phyloP scores from a whole-genome alignment of 1,139 yeast genomes.

The Pichia sp. region DNA sequence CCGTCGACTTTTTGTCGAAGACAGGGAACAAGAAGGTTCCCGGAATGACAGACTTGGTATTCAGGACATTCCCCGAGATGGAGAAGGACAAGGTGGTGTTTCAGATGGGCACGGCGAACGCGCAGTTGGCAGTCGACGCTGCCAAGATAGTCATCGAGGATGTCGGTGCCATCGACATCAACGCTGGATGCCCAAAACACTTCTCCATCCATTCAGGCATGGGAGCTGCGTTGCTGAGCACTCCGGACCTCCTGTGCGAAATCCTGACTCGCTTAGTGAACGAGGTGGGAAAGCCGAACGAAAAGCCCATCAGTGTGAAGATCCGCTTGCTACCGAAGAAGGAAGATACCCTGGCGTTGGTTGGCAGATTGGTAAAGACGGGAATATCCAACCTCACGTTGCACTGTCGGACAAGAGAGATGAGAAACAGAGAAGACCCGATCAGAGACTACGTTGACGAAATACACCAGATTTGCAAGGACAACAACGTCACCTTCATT shows the following conservation, averaged over 20 bases:
- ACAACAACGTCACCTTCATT: constrained; percentile 63
- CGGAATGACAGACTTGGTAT: constrained; percentile 44
- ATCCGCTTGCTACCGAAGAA: constrained; percentile 67
- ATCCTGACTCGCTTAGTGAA: constrained; percentile 66
- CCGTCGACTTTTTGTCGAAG: constrained; percentile 53
- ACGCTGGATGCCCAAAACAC: constrained; percentile 95
- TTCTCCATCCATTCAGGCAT: constrained; percentile 82
- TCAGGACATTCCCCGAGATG: constrained; percentile 62
- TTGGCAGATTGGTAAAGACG: constrained; percentile 62
- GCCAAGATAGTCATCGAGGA: constrained; percentile 75
- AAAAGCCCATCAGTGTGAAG: constrained; percentile 87
- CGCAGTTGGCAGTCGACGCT: constrained; percentile 83
- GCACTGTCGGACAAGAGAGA: constrained; percentile 83
- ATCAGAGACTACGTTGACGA: constrained; percentile 60
- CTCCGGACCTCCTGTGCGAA: constrained; percentile 71
- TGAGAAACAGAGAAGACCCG: constrained; percentile 86
- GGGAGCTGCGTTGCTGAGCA: constrained; percentile 89
- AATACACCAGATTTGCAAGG: constrained; percentile 58
- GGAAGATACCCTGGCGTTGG: constrained; percentile 58
- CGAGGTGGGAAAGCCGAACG: constrained; percentile 72
- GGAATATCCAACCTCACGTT: constrained; percentile 83
- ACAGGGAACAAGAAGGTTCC: constrained; percentile 38
- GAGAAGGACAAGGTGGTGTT: constrained; percentile 70
- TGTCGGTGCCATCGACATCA: constrained; percentile 89
- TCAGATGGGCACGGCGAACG: constrained; percentile 84